phyloP scores from a whole-genome alignment of 352 stramenopile genomes.

The Phytopythium chamaehyphon region DNA sequence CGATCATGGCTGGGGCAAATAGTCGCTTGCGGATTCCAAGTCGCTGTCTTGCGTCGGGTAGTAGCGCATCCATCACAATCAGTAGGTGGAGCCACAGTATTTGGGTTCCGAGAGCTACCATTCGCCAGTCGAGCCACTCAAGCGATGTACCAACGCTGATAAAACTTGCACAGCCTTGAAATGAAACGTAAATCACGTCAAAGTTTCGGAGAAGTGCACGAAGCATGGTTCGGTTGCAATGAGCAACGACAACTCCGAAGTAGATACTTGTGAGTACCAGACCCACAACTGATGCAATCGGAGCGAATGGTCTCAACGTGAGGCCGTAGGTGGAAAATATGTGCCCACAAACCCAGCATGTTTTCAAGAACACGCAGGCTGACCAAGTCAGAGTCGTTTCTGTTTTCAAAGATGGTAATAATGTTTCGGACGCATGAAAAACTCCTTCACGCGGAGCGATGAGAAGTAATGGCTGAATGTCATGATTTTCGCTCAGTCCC shows the following conservation, averaged over 20 bases:
- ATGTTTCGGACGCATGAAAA: too few relatives aligned
- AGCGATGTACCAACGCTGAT: background rate
- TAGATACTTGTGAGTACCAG: background rate
- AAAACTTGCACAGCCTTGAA: background rate
- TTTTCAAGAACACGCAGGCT: background rate
- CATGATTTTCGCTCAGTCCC: background rate
- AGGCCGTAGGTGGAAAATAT: background rate
- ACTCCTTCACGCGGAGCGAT: too few relatives aligned
- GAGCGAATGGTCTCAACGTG: too few relatives aligned
- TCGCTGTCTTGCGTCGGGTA: background rate
- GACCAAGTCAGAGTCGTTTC: background rate
- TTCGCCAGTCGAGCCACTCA: background rate
- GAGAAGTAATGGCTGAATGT: background rate
- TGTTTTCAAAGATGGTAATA: too few relatives aligned
- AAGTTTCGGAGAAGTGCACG: constrained; percentile 2
- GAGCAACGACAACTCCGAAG: background rate
- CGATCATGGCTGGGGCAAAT: background rate
- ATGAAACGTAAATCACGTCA: background rate
- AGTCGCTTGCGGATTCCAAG: background rate
- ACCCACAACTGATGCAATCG: background rate
- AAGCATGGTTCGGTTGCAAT: constrained; percentile 3
- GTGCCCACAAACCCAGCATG: background rate
- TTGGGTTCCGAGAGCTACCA: background rate
- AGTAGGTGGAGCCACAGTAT: constrained; percentile 2
- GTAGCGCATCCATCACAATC: background rate